Percentiles rank a stretch among this genome's conserved stretches.
These are phyloP conservation scores for Sporothrix phasma DNA, from an alignment of 2,329 filamentous ascomycete genomes.

Conservation along the genomic window DNA sequence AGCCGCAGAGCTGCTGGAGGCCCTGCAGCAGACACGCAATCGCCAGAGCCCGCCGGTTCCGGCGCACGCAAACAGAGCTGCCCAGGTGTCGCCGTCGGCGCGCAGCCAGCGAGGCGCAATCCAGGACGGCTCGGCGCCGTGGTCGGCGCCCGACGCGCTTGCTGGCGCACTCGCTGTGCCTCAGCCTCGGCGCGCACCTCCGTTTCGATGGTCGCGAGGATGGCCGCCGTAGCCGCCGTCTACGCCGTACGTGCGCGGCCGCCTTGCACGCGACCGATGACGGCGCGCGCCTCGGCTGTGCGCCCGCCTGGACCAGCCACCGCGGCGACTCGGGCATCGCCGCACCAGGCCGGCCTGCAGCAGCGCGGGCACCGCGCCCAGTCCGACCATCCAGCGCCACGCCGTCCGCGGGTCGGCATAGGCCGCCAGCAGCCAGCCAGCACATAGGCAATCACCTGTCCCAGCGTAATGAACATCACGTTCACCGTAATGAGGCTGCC, in stretches of 20 bases:
- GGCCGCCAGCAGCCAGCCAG: constrained; percentile 62
- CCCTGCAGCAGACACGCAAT: constrained; percentile 84
- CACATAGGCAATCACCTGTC: constrained; percentile 82
- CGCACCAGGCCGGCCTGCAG: constrained; percentile 60
- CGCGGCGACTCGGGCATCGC: constrained; percentile 80
- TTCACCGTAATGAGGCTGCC: constrained; percentile 76
- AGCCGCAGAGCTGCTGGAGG: constrained; percentile 80
- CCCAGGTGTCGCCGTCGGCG: constrained; percentile 38
- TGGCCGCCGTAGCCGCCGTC: constrained; percentile 36
- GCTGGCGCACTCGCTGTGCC: constrained; percentile 35
- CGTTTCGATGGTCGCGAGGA: constrained; percentile 59
- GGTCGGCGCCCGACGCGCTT: neutral
- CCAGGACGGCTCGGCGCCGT: constrained; percentile 22
- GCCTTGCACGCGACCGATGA: constrained; percentile 54
- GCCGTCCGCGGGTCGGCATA: constrained; percentile 43
- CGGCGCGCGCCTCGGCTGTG: constrained; percentile 48
- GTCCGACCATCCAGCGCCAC: constrained; percentile 87
- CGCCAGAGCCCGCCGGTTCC: constrained; percentile 62
- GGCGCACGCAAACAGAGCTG: constrained; percentile 46
- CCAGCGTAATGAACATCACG: constrained; percentile 73
- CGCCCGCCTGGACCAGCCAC: constrained; percentile 68
- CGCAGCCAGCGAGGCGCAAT: constrained; percentile 15
- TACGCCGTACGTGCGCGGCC: constrained; percentile 33
- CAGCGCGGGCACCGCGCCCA: constrained; percentile 67
- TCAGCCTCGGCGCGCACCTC: constrained; percentile 63